A percentile compares a stretch with the other conserved stretches of the same genome.
Evolutionary conservation across 108 stramenopile genomes (phyloP).

Genomic region (Discostella pseudostelligera): DNA sequence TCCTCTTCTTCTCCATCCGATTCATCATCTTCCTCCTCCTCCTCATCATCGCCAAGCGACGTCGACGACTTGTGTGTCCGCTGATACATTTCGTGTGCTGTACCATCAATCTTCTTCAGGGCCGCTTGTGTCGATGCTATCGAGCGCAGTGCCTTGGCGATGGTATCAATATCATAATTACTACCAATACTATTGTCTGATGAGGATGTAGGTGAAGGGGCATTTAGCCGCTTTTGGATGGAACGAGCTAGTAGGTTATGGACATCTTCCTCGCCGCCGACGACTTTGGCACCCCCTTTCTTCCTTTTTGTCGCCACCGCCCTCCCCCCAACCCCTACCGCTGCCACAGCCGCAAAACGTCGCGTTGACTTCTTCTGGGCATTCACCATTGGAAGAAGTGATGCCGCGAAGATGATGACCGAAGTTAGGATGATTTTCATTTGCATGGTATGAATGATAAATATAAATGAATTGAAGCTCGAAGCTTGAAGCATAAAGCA

Average conservation of each 20-base stretch:
- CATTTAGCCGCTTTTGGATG: conserved; percentile 18
- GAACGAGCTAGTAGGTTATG: conserved; percentile 10
- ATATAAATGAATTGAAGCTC: no score
- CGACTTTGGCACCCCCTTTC: background rate
- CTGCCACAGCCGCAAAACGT: no score
- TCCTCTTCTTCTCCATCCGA: conserved; percentile 13
- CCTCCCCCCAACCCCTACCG: no score
- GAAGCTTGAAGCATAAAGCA: no score
- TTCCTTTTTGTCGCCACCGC: background rate
- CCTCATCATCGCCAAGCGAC: conserved; percentile 18
- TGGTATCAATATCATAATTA: conserved; percentile 11
- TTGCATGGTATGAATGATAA: no score
- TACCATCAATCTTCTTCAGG: conserved; percentile 79
- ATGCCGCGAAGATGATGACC: background rate
- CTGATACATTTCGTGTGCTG: conserved; percentile 82
- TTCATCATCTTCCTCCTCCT: conserved; percentile 13
- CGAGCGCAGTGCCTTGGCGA: conserved; percentile 42
- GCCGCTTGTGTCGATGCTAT: conserved; percentile 64
- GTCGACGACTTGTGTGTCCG: conserved; percentile 56
- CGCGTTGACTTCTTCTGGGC: background rate
- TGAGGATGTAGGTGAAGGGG: background rate
- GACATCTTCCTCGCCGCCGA: background rate
- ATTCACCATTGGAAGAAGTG: background rate
- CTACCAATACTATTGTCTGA: background rate
- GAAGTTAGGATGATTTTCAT: background rate